Conservation (phyloP, 2,329 filamentous ascomycete species). For the Penicillium fuscoglaucum region DNA sequence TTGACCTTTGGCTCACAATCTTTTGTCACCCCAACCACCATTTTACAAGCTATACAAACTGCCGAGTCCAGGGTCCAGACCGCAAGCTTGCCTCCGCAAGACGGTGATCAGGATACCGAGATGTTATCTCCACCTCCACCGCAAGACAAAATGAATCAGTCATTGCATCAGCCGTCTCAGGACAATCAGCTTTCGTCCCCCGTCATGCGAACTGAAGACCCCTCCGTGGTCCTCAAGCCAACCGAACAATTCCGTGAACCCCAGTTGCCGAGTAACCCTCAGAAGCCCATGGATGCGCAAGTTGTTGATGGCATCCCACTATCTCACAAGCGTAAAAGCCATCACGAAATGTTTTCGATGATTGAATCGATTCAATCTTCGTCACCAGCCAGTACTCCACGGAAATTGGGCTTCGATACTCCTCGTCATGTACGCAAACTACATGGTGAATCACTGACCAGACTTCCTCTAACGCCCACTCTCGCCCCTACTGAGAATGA, state of each 20-base stretch:
- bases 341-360: slow-evolving; percentile 60
- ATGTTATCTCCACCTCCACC: slow-evolving; percentile 6
- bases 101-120: background rate
- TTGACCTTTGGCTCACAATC: slow-evolving; percentile 61
- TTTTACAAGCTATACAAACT: slow-evolving; percentile 63
- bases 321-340: slow-evolving; percentile 69
- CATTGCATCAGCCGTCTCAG: background rate
- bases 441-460: slow-evolving; percentile 26
- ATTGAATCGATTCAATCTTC: slow-evolving; percentile 67
- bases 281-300: slow-evolving; percentile 60
- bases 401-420: slow-evolving; percentile 30
- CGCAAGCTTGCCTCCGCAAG: background rate
- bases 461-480: slow-evolving; percentile 45
- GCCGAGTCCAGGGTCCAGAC: slow-evolving; percentile 54
- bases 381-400: slow-evolving; percentile 32
- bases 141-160: slow-evolving; percentile 16
- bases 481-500: slow-evolving; percentile 43
- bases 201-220: slow-evolving; percentile 21
- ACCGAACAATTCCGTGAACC: slow-evolving; percentile 34
- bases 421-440: slow-evolving; percentile 32
- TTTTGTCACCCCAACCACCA: slow-evolving; percentile 63
- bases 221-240: slow-evolving; percentile 15
- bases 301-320: slow-evolving; percentile 65
- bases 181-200: slow-evolving; percentile 32
- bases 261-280: slow-evolving; percentile 30